Evolutionary conservation across 441 rosid genomes (phyloP).

Genomic region (Raphanus hybrid): DNA sequence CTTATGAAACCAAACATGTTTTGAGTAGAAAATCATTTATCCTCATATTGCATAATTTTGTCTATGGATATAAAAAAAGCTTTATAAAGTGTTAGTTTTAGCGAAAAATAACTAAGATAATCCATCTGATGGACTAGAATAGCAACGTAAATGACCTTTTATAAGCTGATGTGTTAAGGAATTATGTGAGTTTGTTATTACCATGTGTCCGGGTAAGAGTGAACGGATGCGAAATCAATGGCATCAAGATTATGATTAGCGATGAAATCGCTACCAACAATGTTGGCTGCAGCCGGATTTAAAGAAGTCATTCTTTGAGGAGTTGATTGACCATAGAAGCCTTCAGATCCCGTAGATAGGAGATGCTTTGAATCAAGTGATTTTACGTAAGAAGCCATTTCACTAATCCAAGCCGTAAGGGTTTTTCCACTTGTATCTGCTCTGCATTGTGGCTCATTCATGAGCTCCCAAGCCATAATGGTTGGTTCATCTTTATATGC

Average conservation of each 20-base stretch:
- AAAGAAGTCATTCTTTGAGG: not conserved
- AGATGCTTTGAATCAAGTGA: conserved; percentile 1
- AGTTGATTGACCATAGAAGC: conserved; percentile 4
- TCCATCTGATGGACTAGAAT: not conserved
- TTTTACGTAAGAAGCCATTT: conserved; percentile 3
- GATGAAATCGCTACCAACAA: not conserved
- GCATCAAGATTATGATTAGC: conserved; percentile 2
- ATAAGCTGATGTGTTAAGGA: not conserved
- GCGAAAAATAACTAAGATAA: not conserved
- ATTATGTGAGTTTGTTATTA: not conserved
- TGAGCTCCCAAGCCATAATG: conserved; percentile 5
- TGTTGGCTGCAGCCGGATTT: not conserved
- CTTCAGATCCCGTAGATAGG: conserved; percentile 1
- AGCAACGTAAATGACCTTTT: not conserved
- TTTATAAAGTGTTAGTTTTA: not conserved
- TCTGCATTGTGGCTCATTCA: not conserved
- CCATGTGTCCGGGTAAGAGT: conserved; percentile 10
- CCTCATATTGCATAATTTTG: not conserved
- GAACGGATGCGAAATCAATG: conserved; percentile 1
- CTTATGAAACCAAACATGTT: not conserved
- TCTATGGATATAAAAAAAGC: not conserved
- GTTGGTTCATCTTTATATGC: conserved; percentile 8
- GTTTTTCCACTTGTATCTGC: conserved; percentile 1
- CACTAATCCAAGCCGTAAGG: conserved; percentile 1
- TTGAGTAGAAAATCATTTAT: not conserved